Evolutionary conservation across 2,329 filamentous ascomycete genomes (phyloP), one percentile per base, ranked within the genome.

Genomic region (Curvularia spicifera): DNA sequence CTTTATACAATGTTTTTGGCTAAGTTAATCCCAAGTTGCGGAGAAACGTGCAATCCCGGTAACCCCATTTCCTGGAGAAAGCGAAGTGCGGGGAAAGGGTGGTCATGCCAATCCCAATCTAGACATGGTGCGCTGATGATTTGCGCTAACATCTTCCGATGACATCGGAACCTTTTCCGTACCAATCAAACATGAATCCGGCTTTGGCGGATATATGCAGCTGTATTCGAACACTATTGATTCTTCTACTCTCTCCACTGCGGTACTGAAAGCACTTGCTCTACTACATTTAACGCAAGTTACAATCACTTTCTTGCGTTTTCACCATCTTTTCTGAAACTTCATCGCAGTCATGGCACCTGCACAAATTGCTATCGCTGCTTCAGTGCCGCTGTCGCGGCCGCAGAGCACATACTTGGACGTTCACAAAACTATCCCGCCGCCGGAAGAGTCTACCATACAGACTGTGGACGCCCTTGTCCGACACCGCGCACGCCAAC

Each of bases 401-500:
- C 39, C 45, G 51, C 57, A 54, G 6, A 5, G 47, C 1, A 51
- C 4, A 18, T 28, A 20, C 26, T 37, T n/a, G 9, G 24, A 42
- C n/a, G 10, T 48, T 33, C 24, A 42, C 26, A 54, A 10, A 24
- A n/a, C 26, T 20, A 35, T 22, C 12, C 45, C 40, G 4, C 52
- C 26, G n/a, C 44, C 44, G 1, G 52, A 54, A 6, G 52, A 49
- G 20, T 54, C 52, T 24, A 48, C 52, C 0, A 68, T 70, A 18
- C 57, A 62, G 24, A 80, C 78, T 1, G 70, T 80, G 29, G 78
- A 80, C 51, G 76, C 75, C 20, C 69, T 81, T 10, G 64, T 81
- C 5, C 72, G 78, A 8, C 69, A 74, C 2, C 70, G 79, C 29
- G 78, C 78, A 12, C 66, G 69, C 2, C 63, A 68, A 8, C 65